phyloP scores from a whole-genome alignment of 352 stramenopile species.

The Phytophthora europaea region DNA sequence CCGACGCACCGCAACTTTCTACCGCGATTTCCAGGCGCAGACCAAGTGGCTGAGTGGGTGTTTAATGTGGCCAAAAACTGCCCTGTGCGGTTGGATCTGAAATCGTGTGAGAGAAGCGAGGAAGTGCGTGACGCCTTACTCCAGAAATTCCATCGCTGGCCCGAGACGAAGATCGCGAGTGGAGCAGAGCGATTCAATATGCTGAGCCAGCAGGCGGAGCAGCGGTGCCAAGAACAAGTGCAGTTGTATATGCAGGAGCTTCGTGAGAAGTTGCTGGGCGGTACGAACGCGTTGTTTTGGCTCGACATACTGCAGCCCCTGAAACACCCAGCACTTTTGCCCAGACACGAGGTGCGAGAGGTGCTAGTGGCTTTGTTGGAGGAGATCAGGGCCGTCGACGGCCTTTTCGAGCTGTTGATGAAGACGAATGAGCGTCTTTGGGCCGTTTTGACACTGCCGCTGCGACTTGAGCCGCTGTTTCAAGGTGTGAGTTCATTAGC shows the following conservation, averaged over 20 bases:
- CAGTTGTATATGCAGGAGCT: slow-evolving; percentile 37
- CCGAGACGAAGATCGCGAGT: slow-evolving; percentile 22
- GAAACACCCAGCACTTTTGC: slow-evolving; percentile 6
- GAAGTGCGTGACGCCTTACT: slow-evolving; percentile 38
- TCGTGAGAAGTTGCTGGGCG: slow-evolving; percentile 23
- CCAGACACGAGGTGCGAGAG: slow-evolving; percentile 29
- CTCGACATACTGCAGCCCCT: slow-evolving; percentile 32
- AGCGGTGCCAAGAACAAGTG: slow-evolving; percentile 35
- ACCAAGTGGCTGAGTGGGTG: slow-evolving; percentile 32
- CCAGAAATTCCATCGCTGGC: slow-evolving; percentile 41
- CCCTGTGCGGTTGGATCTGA: slow-evolving; percentile 33
- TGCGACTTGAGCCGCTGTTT: slow-evolving; percentile 40
- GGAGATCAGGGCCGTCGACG: slow-evolving; percentile 32
- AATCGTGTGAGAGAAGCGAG: slow-evolving; percentile 17
- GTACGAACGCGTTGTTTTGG: slow-evolving; percentile 38
- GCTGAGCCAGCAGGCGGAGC: slow-evolving; percentile 10
- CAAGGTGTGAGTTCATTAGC: slow-evolving; percentile 32
- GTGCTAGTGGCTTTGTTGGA: slow-evolving; percentile 27
- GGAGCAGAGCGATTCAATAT: slow-evolving; percentile 11
- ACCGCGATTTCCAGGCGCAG: slow-evolving; percentile 8
- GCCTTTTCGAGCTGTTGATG: slow-evolving; percentile 29
- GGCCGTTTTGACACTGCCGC: slow-evolving; percentile 35
- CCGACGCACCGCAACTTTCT: background rate
- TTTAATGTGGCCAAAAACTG: slow-evolving; percentile 27
- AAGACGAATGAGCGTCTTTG: slow-evolving; percentile 21